Evolutionary conservation across 1,139 yeast genomes (phyloP), one percentile per base, ranked within the genome.

Genomic region (Suhomyces yuchorum): DNA sequence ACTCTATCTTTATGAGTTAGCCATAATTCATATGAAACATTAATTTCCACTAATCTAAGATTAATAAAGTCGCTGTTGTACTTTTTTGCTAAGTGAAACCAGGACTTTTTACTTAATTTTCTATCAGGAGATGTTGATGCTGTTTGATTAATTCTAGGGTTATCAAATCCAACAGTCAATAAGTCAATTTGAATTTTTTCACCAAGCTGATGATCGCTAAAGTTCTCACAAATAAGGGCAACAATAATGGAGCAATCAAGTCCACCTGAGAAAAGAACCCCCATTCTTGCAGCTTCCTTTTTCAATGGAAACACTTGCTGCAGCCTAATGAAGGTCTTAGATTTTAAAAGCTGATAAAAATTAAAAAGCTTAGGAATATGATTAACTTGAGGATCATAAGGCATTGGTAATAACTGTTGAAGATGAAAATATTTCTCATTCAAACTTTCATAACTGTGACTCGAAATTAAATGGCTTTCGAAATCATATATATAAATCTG

Each of bases 131-230:
- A 86, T 26, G 80, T 79, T 0, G 65, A 59, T 0, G 89, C 84
- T n/a, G 58, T 47, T 28, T 80, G 67, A 1, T 81, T 80, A 0
- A 92, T 84, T 47, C 99, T 75, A n/a, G 92, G 93, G 57, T 92
- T 93, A 54, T 88, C 93, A 66, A 93, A 93, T 0, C 96, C 96
- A 3, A 95, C 99, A 47, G 93, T 92, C n/a, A 95, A 63, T n/a
- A 93, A 71, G 62, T 93, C 97, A 12, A 74, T 61, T 8, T 51
- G 49, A 12, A 50, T 44, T 3, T 19, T 15, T 22, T 44, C 30
- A 8, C 39, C 43, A 8, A 37, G 44, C 14, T 22, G 37, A 15
- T 15, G 28, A 11, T 48, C 50, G 7, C 45, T 37, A 9, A 48
- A 45, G 46, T 70, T 65, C 41, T 68, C 66, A 43, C 73, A 65